These are phyloP conservation scores for Veloporphyrellus conicus DNA, from an alignment of 1,284 basidiomycete genomes.

Conservation along the genomic window DNA sequence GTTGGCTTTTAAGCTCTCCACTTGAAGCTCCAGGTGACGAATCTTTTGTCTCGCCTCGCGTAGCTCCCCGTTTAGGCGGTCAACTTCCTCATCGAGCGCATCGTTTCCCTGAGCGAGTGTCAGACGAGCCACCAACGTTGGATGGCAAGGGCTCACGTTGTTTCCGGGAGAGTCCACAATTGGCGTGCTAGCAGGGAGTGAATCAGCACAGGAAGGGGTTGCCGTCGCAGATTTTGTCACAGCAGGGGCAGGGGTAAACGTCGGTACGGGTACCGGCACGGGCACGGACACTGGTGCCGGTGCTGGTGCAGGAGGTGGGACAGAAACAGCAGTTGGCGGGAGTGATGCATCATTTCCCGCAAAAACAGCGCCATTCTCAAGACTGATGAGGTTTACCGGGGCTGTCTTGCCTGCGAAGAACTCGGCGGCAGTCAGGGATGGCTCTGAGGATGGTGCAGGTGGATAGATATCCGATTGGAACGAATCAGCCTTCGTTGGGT, in stretches of 20 bases:
- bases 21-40: slow-evolving; percentile 74
- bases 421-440: slow-evolving; percentile 77
- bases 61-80: slow-evolving; percentile 57
- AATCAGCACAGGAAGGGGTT: slow-evolving; percentile 14
- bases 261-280: slow-evolving; percentile 16
- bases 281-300: slow-evolving; percentile 17
- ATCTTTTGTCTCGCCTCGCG: slow-evolving; percentile 76
- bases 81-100: slow-evolving; percentile 55
- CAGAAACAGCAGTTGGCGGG: slow-evolving; percentile 25
- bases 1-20: slow-evolving; percentile 72
- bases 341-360: slow-evolving; percentile 30
- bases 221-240: slow-evolving; percentile 8
- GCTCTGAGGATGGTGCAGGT: slow-evolving; percentile 77
- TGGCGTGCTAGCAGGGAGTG: slow-evolving; percentile 21
- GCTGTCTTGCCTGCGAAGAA: slow-evolving; percentile 84
- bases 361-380: slow-evolving; percentile 54
- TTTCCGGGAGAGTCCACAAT: slow-evolving; percentile 15
- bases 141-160: slow-evolving; percentile 26
- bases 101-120: slow-evolving; percentile 14
- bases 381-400: slow-evolving; percentile 64
- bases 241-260: slow-evolving; percentile 13
- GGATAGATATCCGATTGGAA: slow-evolving; percentile 97
- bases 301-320: slow-evolving; percentile 19
- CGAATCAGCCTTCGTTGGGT: slow-evolving; percentile 59
- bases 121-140: slow-evolving; percentile 1